A percentile compares a stretch with the other conserved stretches of the same genome.
Conservation (phyloP, 306 rosid species). For the Corylus avellana region DNA sequence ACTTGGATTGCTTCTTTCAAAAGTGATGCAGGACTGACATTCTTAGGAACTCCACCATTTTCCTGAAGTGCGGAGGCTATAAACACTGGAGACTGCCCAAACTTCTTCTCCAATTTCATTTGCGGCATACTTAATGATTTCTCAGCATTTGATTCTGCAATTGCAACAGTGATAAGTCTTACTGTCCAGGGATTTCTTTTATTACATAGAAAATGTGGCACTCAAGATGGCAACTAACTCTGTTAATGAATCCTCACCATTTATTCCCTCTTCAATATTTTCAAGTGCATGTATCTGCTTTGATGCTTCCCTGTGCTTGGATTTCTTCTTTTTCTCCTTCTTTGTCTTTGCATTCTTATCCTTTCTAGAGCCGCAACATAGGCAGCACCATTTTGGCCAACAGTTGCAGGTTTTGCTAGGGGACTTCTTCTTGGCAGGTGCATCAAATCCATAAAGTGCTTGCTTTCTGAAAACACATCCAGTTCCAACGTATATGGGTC, state of each 20-base stretch:
- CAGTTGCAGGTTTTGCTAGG: slow-evolving; percentile 96
- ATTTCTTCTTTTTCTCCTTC: slow-evolving; percentile 72
- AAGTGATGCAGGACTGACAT: slow-evolving; percentile 75
- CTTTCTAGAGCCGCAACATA: slow-evolving; percentile 66
- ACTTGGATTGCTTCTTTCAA: slow-evolving; percentile 94
- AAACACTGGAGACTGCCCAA: slow-evolving; percentile 93
- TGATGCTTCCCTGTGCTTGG: slow-evolving; percentile 85
- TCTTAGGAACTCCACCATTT: slow-evolving; percentile 72
- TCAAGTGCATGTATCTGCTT: slow-evolving; percentile 98
- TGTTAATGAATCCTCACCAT: slow-evolving; percentile 46
- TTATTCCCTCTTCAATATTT: slow-evolving; percentile 77
- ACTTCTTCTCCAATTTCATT: slow-evolving; percentile 82
- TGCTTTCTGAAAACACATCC: slow-evolving; percentile 94
- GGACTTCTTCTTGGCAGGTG: slow-evolving; percentile 78
- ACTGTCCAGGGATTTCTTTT: neutral
- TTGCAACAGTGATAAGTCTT: slow-evolving; percentile 19
- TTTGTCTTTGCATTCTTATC: slow-evolving; percentile 58
- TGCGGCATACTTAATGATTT: slow-evolving; percentile 53
- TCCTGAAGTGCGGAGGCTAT: slow-evolving; percentile 74
- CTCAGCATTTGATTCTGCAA: slow-evolving; percentile 53
- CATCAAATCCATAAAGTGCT: slow-evolving; percentile 90
- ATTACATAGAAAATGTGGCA: neutral
- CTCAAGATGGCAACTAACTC: neutral
- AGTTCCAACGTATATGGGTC: slow-evolving; percentile 97
- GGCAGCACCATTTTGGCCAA: slow-evolving; percentile 91